A percentile compares a stretch with the other conserved stretches of the same genome.
These are phyloP conservation scores for Magnolia sinica DNA, from an alignment of 164 flowering plant species.

Conservation along the genomic window DNA sequence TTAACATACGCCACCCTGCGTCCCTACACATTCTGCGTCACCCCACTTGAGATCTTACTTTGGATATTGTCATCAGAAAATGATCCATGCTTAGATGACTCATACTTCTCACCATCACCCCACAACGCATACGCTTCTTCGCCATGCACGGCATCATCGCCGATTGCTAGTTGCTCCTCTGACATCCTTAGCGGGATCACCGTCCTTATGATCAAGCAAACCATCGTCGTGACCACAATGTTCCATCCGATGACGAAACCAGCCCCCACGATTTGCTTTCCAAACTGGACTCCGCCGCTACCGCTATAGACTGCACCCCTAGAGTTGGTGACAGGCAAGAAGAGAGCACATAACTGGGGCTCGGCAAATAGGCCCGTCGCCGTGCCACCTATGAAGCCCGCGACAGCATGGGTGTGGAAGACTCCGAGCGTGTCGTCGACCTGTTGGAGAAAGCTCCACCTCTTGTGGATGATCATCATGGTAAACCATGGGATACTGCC, in stretches of 20 bases:
- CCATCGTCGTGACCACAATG: conserved; percentile 26
- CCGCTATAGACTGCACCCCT: conserved; percentile 31
- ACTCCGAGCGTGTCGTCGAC: conserved; percentile 57
- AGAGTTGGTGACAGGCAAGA: conserved; percentile 32
- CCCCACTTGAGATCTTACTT: conserved; percentile 12
- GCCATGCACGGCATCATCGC: conserved; percentile 47
- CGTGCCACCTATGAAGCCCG: conserved; percentile 46
- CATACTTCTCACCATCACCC: conserved; percentile 40
- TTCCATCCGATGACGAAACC: conserved; percentile 35
- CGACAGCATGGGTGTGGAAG: conserved; percentile 60
- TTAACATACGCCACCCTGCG: background rate
- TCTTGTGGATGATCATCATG: conserved; percentile 54
- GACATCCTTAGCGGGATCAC: conserved; percentile 37
- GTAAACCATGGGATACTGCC: conserved; percentile 62
- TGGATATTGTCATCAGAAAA: conserved; percentile 21
- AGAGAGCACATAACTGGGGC: conserved; percentile 30
- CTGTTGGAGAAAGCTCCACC: conserved; percentile 30
- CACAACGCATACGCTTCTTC: conserved; percentile 43
- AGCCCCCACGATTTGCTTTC: conserved; percentile 31
- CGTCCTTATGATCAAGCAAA: conserved; percentile 21
- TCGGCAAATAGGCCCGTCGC: conserved; percentile 42
- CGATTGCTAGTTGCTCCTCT: conserved; percentile 31
- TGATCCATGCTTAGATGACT: conserved; percentile 23
- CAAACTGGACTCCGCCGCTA: conserved; percentile 26
- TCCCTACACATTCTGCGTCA: conserved; percentile 18